Evolutionary conservation across 257 asterid species (phyloP).

Genomic region (Solanum piurae): DNA sequence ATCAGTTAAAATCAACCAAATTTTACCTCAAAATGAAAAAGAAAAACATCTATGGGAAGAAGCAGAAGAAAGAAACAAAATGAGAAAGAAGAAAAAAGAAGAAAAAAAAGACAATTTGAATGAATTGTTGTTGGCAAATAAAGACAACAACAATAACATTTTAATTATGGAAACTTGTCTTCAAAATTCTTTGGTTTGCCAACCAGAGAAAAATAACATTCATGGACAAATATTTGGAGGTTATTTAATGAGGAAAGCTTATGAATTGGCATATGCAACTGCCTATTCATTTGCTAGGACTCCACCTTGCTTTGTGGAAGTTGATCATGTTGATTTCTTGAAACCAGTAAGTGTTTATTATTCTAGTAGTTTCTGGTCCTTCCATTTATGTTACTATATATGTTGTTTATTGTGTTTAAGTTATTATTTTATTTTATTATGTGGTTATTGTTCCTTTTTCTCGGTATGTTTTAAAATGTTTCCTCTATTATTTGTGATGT

Average conservation of each 20-base stretch:
- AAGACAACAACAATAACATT: constrained; percentile 62
- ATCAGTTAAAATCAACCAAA: constrained; percentile 61
- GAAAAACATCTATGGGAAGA: constrained; percentile 60
- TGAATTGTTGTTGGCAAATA: constrained; percentile 52
- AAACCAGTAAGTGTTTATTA: constrained; percentile 59
- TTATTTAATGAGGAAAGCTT: constrained; percentile 81
- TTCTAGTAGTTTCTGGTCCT: neutral
- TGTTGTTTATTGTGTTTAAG: neutral
- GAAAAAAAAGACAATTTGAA: constrained; percentile 29
- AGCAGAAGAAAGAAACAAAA: constrained; percentile 69
- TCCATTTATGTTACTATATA: neutral
- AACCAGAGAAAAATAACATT: constrained; percentile 84
- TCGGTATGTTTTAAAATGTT: neutral
- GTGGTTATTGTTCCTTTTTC: neutral
- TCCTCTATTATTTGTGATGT: neutral
- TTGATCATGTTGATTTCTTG: constrained; percentile 78
- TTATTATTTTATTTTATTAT: neutral
- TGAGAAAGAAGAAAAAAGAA: constrained; percentile 51
- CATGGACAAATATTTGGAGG: constrained; percentile 96
- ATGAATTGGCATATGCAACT: constrained; percentile 70
- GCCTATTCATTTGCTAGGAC: constrained; percentile 74
- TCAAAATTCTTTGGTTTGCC: constrained; percentile 77
- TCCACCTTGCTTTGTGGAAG: constrained; percentile 71
- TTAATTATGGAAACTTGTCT: constrained; percentile 71
- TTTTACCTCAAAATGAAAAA: constrained; percentile 55